Evolutionary conservation across 2,329 filamentous ascomycete genomes (phyloP), one percentile per base, ranked within the genome.

Genomic region (Graphilbum fragrans): DNA sequence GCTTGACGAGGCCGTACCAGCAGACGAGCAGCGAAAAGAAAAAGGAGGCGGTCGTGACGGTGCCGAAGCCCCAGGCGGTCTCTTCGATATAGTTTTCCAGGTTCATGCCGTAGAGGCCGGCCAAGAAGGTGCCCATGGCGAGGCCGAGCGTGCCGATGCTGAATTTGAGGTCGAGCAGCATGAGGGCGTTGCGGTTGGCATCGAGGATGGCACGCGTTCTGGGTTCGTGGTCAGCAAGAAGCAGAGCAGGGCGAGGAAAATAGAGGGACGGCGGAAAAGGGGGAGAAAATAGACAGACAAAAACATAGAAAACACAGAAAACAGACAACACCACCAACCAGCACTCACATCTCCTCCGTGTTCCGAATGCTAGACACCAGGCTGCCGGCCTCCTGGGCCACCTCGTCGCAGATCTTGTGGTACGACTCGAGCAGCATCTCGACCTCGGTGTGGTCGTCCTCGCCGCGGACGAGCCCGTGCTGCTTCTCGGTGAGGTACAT

Each of bases 51-150:
- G 66, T 69, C 3, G 82, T 86, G 45, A 98, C 80, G 41, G 75
- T 75, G 37, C 71, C 72, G 58, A 98, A 96, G 11, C 90, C 92
- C 60, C 86, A 74, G 60, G 86, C 76, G 2, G 84, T 88, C 58
- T 96, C 90, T 65, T 98, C 92, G 53, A 96, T 86, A 61, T 95
- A 96, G 63, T 96, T 96, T 58, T 95, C 93, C 49, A 98, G 68
- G 65, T 98, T 98, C 88, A 96, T 96, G 52, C 92, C 92, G 70
- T 96, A 98, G n/a, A 98, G 77, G n/a, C 88, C 88, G 9, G 92
- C 93, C 53, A 95, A 74, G 57, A 96, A 93, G 38, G 92, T 95
- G 42, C 92, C 92, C 57, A 88, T 86, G 41, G 86, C 90, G 37
- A 96, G 77, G n/a, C 88, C 87, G 5, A 98, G 75, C 1, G 92